Evolutionary conservation across 257 asterid genomes (phyloP), one percentile per base, ranked within the genome.

Genomic region (Penstemon barbatus): DNA sequence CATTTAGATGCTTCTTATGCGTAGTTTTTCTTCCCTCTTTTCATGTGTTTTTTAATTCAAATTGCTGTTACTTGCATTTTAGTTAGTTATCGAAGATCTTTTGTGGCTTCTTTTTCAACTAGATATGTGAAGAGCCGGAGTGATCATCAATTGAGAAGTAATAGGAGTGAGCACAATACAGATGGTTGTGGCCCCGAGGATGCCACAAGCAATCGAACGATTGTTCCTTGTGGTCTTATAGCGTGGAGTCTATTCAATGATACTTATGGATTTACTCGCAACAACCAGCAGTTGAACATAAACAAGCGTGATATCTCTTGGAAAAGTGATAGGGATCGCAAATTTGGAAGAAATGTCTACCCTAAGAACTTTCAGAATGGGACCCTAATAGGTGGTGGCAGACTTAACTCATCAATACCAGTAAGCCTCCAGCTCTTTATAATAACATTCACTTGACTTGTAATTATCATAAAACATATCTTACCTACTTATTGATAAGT

Each of bases 221-320:
- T 94, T 66, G 97, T 94, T 66, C 99, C 99, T 54, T 94, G 99
- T 75, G 99, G 99, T 72, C 96, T 94, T 72, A 91, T 94, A 51
- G 99, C 99, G 2, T 94, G 97, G 98, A 94, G 97, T 82, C 75
- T 94, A 75, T 94, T 94, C 65, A 94, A 94, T 33, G 99, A 91
- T 65, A 89, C 98, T 13, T 94, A 91, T 59, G 77, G 38, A n/a
- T 82, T 94, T 58, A 57, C 85, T 11, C 86, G 65, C 66, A 71
- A 73, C 60, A 84, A 64, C 74, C 86, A 84, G 75, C 67, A 57
- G 37, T 80, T 94, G 84, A 19, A 38, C 63, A 71, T 94, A 65
- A 91, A 83, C 86, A 81, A 86, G 76, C 84, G 71, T 4, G 95
- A 65, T 41, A 94, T 94, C 70, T 79, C 99, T 1, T 94, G 99